Percentiles rank a stretch among this genome's conserved stretches.
phyloP scores from a whole-genome alignment of 345 rosid species.

The Ceriops tagal region DNA sequence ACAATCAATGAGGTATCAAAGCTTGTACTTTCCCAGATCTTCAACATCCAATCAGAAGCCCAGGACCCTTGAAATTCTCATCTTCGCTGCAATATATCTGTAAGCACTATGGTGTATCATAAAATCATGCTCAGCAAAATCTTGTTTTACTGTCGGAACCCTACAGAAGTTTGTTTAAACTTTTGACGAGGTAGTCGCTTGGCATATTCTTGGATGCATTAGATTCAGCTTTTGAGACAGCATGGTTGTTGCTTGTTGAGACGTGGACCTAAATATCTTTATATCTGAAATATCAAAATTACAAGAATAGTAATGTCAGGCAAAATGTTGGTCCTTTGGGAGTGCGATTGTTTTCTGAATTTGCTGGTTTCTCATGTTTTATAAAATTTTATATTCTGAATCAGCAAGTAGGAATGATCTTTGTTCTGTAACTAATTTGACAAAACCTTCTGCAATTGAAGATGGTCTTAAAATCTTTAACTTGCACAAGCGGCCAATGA shows the following conservation, averaged over 20 bases:
- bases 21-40: slow-evolving; percentile 71
- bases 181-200: not conserved
- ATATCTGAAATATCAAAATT: not conserved
- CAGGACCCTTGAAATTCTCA: slow-evolving; percentile 46
- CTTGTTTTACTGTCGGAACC: not conserved
- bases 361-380: not conserved
- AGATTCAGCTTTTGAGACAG: not conserved
- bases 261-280: not conserved
- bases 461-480: too few relatives aligned
- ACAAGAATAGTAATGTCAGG: too few relatives aligned
- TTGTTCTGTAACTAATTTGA: not conserved
- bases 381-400: not conserved
- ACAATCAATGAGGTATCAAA: slow-evolving; percentile 77
- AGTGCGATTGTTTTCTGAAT: not conserved
- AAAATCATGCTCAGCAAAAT: not conserved
- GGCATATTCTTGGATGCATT: not conserved
- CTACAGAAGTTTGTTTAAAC: not conserved
- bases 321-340: not conserved
- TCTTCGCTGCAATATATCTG: not conserved
- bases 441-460: not conserved
- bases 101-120: not conserved
- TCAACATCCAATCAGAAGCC: slow-evolving; percentile 64
- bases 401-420: not conserved
- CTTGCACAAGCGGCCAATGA: too few relatives aligned
- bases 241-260: not conserved